These are phyloP conservation scores for Saccharomycopsis amapae DNA, from an alignment of 805 yeast genomes.

Conservation along the genomic window DNA sequence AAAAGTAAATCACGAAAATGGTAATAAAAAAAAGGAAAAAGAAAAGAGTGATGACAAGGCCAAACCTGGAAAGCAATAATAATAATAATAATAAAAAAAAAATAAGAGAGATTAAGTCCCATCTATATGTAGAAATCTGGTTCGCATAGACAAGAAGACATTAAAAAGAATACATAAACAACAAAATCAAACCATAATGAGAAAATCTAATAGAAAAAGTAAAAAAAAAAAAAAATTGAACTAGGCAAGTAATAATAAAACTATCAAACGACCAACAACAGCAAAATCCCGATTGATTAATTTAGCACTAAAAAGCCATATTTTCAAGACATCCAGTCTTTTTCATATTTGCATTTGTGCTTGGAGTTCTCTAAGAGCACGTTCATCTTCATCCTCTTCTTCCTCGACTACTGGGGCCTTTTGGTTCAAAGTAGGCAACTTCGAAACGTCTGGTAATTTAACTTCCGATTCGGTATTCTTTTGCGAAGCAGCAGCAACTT, in stretches of 20 bases:
- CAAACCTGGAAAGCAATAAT: background rate
- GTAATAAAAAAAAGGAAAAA: background rate
- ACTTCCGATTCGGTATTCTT: conserved; percentile 23
- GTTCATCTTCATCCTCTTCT: conserved; percentile 76
- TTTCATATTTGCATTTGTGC: conserved; percentile 76
- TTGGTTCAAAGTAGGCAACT: conserved; percentile 27
- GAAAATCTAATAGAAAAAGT: background rate
- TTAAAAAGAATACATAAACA: background rate
- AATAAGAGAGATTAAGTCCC: no score
- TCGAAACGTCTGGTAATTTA: conserved; percentile 42
- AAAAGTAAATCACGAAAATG: no score
- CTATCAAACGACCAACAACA: background rate
- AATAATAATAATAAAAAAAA: conserved; percentile 1
- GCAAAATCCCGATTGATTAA: background rate
- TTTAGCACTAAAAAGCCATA: background rate
- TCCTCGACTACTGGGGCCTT: conserved; percentile 28
- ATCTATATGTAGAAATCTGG: background rate
- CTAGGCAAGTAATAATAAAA: background rate
- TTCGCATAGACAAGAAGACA: background rate
- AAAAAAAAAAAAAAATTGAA: background rate
- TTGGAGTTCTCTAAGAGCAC: conserved; percentile 71
- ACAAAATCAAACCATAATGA: background rate
- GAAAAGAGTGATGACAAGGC: background rate
- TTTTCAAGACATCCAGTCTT: background rate
- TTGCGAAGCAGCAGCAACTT: conserved; percentile 15